phyloP scores from a whole-genome alignment of 2,329 filamentous ascomycete genomes.

The Diplodia intermedia region DNA sequence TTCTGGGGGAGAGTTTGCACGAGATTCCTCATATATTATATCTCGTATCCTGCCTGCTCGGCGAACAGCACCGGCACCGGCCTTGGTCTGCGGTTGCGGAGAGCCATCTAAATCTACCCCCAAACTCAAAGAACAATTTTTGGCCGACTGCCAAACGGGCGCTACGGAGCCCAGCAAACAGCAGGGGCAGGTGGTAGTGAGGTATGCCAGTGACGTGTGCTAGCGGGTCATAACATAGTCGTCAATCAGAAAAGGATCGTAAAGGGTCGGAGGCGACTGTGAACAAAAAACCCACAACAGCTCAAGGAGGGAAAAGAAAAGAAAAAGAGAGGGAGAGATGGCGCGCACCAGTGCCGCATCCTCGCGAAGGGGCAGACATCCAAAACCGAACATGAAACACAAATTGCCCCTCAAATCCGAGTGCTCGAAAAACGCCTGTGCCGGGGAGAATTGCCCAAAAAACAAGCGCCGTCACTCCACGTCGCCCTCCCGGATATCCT shows the following conservation, averaged over 20 bases:
- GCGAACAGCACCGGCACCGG: slow-evolving; percentile 25
- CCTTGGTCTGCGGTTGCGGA: slow-evolving; percentile 11
- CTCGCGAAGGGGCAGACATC: slow-evolving; percentile 7
- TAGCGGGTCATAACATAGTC: slow-evolving; percentile 20
- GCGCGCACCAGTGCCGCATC: slow-evolving; percentile 2
- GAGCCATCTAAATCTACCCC: slow-evolving; percentile 28
- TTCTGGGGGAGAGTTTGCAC: background rate
- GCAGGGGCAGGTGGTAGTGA: background rate
- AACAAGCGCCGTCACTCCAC: slow-evolving; percentile 7
- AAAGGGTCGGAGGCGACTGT: slow-evolving; percentile 28
- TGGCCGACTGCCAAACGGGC: slow-evolving; percentile 19
- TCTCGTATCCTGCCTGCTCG: slow-evolving; percentile 22
- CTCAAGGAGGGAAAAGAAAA: background rate
- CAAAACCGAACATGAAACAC: slow-evolving; percentile 24
- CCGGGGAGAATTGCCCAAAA: slow-evolving; percentile 17
- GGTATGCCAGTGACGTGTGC: slow-evolving; percentile 17
- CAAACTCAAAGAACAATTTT: slow-evolving; percentile 13
- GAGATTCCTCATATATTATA: slow-evolving; percentile 4
- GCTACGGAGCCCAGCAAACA: slow-evolving; percentile 14
- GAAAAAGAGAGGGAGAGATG: background rate
- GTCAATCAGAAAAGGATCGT: slow-evolving; percentile 27
- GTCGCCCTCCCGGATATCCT: background rate
- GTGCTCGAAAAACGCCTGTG: slow-evolving; percentile 14
- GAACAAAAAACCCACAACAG: slow-evolving; percentile 15
- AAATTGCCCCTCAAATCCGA: slow-evolving; percentile 21